Conservation (phyloP, 306 rosid species). For the Spatholobus suberectus region DNA sequence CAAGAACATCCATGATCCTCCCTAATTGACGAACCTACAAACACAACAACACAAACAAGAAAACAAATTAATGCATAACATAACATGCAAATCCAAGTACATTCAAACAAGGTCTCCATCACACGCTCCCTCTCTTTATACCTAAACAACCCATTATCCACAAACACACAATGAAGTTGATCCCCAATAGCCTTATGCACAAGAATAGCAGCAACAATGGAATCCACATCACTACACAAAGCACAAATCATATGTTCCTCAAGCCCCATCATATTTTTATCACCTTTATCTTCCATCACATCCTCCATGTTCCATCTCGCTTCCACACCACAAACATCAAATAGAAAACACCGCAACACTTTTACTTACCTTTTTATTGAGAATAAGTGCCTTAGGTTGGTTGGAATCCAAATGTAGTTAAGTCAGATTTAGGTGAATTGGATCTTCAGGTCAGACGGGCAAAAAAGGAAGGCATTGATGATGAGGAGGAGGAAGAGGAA, state of each 20-base stretch:
- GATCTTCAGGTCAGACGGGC: too few relatives aligned
- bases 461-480: too few relatives aligned
- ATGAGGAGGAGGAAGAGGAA: too few relatives aligned
- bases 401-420: too few relatives aligned
- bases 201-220: slow-evolving; percentile 91
- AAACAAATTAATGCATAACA: too few relatives aligned
- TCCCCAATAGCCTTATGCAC: slow-evolving; percentile 94
- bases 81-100: too few relatives aligned
- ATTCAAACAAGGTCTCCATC: slow-evolving; percentile 87
- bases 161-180: slow-evolving; percentile 94
- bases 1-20: too few relatives aligned
- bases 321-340: slow-evolving; percentile 72
- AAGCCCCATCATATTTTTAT: slow-evolving; percentile 65
- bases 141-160: slow-evolving; percentile 94
- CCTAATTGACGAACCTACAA: too few relatives aligned
- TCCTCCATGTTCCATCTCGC: slow-evolving; percentile 93
- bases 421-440: too few relatives aligned
- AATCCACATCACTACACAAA: slow-evolving; percentile 95
- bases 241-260: slow-evolving; percentile 88
- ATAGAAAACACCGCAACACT: slow-evolving; percentile 64
- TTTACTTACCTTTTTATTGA: too few relatives aligned
- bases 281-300: slow-evolving; percentile 77
- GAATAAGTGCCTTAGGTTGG: too few relatives aligned
- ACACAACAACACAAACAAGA: too few relatives aligned
- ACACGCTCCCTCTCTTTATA: slow-evolving; percentile 93